Evolutionary conservation across 202 grass and related monocot genomes (phyloP).

Genomic region (Setaria italica): DNA sequence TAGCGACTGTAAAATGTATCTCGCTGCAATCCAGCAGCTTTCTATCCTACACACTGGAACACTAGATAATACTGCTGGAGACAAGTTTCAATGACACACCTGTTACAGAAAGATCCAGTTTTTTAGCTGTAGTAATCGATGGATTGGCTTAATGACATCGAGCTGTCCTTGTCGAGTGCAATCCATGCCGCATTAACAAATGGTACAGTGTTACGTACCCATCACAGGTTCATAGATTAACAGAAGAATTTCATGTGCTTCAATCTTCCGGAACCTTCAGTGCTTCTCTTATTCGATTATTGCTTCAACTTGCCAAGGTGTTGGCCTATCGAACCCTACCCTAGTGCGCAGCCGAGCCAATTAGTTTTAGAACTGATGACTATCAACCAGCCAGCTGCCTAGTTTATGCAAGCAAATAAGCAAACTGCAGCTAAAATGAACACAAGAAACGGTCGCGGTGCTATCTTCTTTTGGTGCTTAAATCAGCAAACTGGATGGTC

Average conservation of each 20-base stretch:
- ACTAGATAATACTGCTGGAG: neutral
- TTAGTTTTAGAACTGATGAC: neutral
- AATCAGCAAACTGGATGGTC: too few species aligned
- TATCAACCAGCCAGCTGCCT: slow-evolving; percentile 18
- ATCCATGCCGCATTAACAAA: slow-evolving; percentile 3
- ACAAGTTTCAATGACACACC: neutral
- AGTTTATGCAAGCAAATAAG: neutral
- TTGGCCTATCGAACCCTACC: neutral
- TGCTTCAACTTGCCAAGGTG: neutral
- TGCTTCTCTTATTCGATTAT: neutral
- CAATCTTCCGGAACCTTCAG: neutral
- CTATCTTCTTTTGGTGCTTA: too few species aligned
- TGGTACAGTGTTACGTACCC: neutral
- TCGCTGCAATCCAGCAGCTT: slow-evolving; percentile 1
- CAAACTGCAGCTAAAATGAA: neutral
- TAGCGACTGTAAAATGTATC: slow-evolving; percentile 3
- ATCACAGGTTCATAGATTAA: neutral
- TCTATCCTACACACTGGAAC: neutral
- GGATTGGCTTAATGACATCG: neutral
- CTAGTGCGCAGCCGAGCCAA: neutral
- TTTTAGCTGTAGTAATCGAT: neutral
- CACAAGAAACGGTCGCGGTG: neutral
- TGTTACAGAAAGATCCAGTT: slow-evolving; percentile 17
- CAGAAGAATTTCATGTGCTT: neutral
- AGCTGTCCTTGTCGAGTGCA: slow-evolving; percentile 29